A percentile compares a stretch with the other conserved stretches of the same genome.
Conservation (phyloP, 2,329 filamentous ascomycete species). For the Aspergillus tamarii region DNA sequence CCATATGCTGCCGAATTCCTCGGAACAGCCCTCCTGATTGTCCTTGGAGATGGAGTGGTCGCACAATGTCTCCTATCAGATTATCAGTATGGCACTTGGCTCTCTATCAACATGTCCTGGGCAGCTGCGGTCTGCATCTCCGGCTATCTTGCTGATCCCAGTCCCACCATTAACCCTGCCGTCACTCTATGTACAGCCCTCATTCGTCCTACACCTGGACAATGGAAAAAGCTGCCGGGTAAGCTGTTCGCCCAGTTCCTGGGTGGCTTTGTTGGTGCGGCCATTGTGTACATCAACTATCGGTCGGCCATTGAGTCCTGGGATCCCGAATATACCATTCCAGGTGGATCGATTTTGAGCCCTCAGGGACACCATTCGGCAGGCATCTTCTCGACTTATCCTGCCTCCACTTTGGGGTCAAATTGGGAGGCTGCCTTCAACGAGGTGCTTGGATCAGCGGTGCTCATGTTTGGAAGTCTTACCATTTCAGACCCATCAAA, state of each 20-base stretch:
- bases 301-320: constrained; percentile 34
- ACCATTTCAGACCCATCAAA: constrained; percentile 33
- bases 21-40: constrained; percentile 35
- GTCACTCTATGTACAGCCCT: constrained; percentile 30
- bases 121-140: constrained; percentile 33
- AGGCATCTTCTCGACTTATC: constrained; percentile 35
- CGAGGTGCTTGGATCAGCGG: constrained; percentile 31
- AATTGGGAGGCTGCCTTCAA: constrained; percentile 38
- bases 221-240: constrained; percentile 33
- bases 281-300: constrained; percentile 35
- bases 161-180: constrained; percentile 34
- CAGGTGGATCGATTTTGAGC: constrained; percentile 33
- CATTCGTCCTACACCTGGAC: constrained; percentile 30
- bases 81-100: constrained; percentile 37
- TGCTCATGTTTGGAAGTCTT: constrained; percentile 35
- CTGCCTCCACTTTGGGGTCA: constrained; percentile 27
- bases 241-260: constrained; percentile 34
- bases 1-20: constrained; percentile 37
- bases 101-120: constrained; percentile 40
- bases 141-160: constrained; percentile 31
- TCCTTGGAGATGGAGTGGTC: constrained; percentile 37
- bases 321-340: constrained; percentile 37
- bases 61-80: constrained; percentile 36
- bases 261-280: constrained; percentile 35
- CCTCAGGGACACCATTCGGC: constrained; percentile 33